Conservation (phyloP, 1,139 yeast species). For the Yamadazyma friedrichii region DNA sequence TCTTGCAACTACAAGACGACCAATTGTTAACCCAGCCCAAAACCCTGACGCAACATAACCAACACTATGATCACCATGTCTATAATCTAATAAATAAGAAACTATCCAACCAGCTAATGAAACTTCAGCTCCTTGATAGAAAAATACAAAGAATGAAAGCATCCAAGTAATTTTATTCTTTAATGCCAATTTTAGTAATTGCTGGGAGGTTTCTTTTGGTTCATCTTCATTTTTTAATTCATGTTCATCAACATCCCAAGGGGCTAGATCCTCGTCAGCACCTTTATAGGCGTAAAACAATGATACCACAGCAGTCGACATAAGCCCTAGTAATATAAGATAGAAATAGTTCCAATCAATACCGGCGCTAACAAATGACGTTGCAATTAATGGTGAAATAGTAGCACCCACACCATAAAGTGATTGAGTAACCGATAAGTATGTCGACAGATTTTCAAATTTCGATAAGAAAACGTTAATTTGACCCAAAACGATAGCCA, state of each 20-base stretch:
- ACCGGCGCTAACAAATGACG: conserved; percentile 49
- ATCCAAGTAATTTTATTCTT: conserved; percentile 53
- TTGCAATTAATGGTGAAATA: conserved; percentile 56
- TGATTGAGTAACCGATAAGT: conserved; percentile 57
- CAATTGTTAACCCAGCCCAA: conserved; percentile 69
- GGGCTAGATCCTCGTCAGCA: conserved; percentile 41
- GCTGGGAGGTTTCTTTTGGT: conserved; percentile 3
- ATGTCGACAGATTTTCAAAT: conserved; percentile 47
- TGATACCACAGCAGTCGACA: conserved; percentile 24
- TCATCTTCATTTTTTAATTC: not conserved
- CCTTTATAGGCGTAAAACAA: conserved; percentile 39
- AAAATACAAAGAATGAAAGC: conserved; percentile 50
- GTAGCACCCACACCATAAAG: conserved; percentile 66
- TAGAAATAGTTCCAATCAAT: conserved; percentile 56
- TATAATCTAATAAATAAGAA: conserved; percentile 56
- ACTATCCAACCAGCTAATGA: conserved; percentile 72
- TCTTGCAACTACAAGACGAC: conserved; percentile 50
- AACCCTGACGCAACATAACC: conserved; percentile 72
- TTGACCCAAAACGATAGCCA: conserved; percentile 54
- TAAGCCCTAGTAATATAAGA: conserved; percentile 42
- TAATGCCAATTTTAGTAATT: conserved; percentile 30
- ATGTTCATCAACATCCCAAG: conserved; percentile 27
- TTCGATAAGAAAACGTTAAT: conserved; percentile 56
- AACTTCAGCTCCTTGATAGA: conserved; percentile 70
- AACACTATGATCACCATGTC: conserved; percentile 47